Evolutionary conservation across 1,284 basidiomycete genomes (phyloP).

Genomic region (Moesziomyces parantarcticus): DNA sequence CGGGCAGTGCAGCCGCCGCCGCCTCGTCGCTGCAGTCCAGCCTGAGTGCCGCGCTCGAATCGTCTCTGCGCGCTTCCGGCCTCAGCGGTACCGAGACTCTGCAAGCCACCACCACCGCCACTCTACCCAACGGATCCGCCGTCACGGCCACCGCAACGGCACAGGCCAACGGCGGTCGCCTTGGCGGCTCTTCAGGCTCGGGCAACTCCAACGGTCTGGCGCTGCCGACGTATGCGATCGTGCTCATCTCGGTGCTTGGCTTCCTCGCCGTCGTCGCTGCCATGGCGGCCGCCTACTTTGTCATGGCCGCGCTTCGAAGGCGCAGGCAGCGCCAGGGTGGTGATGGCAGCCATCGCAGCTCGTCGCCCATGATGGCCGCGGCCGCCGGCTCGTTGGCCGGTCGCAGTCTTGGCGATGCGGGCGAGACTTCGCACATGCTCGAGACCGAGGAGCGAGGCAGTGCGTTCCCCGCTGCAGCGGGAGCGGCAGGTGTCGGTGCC

Average conservation of each 20-base stretch:
- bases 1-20: constrained; percentile 18
- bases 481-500: constrained; percentile 7
- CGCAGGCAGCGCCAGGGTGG: constrained; percentile 31
- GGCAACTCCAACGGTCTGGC: constrained; percentile 37
- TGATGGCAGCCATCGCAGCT: constrained; percentile 40
- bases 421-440: constrained; percentile 47
- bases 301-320: constrained; percentile 50
- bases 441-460: constrained; percentile 16
- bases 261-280: constrained; percentile 54
- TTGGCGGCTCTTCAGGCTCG: constrained; percentile 16
- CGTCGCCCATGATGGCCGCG: constrained; percentile 52
- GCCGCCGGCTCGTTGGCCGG: constrained; percentile 42
- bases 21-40: constrained; percentile 51
- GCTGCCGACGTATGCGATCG: constrained; percentile 57
- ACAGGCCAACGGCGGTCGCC: constrained; percentile 53
- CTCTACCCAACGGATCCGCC: constrained; percentile 52
- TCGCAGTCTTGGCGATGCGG: constrained; percentile 16
- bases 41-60: constrained; percentile 48
- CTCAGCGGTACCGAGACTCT: constrained; percentile 58
- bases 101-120: constrained; percentile 51
- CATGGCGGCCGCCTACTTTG: constrained; percentile 48
- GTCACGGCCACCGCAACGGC: constrained; percentile 59
- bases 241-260: constrained; percentile 60
- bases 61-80: constrained; percentile 43
- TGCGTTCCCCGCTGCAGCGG: constrained; percentile 6